phyloP scores from a whole-genome alignment of 148 eudicot species.

The Chenopodium quinoa region DNA sequence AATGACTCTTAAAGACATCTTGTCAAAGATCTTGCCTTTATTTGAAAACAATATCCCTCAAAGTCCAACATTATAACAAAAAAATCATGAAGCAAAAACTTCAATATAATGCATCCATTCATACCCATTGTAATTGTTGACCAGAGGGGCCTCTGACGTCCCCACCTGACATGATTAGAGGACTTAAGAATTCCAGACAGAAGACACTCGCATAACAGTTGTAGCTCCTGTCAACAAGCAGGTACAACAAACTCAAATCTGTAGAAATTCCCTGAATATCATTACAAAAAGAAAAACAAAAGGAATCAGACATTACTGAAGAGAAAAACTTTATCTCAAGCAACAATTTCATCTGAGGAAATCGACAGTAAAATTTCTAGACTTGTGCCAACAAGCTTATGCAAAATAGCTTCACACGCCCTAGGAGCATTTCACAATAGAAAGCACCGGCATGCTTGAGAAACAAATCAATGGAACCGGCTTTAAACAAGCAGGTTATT shows the following conservation, averaged over 20 bases:
- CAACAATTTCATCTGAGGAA: background rate
- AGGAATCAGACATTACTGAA: background rate
- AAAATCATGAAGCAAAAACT: background rate
- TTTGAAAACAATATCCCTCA: background rate
- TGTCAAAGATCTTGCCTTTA: background rate
- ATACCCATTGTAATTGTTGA: constrained; percentile 69
- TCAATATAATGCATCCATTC: background rate
- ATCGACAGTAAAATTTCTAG: background rate
- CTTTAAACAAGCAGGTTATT: background rate
- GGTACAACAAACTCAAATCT: background rate
- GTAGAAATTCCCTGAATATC: background rate
- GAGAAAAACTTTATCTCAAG: background rate
- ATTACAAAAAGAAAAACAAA: background rate
- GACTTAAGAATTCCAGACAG: constrained; percentile 1
- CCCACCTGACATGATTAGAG: constrained; percentile 58
- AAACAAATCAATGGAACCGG: background rate
- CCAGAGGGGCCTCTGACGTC: constrained; percentile 60
- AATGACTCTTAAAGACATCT: background rate
- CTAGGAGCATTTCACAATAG: background rate
- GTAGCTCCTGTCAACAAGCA: constrained; percentile 1
- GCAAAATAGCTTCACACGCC: background rate
- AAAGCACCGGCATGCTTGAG: background rate
- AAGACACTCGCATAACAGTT: constrained; percentile 4
- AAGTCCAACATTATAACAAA: background rate
- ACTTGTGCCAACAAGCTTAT: background rate